These are phyloP conservation scores for Haplosporangium sp. DNA, from an alignment of 371 early-diverging fungal species.

Conservation along the genomic window DNA sequence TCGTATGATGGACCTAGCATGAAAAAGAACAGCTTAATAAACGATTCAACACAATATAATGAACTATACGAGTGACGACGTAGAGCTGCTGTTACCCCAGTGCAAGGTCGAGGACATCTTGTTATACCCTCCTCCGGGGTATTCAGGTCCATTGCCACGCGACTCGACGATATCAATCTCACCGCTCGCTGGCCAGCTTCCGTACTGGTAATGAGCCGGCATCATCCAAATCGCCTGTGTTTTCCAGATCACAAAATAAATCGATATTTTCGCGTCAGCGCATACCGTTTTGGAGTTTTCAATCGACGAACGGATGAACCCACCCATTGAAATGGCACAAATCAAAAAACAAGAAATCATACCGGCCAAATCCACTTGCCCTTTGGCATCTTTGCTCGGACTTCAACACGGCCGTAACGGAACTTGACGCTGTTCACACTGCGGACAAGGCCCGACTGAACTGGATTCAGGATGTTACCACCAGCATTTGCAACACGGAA, in stretches of 20 bases:
- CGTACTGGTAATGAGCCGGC: slow-evolving; percentile 74
- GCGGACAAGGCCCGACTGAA: slow-evolving; percentile 70
- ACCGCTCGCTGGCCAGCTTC: slow-evolving; percentile 79
- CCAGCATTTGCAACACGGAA: slow-evolving; percentile 62
- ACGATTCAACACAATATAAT: no score
- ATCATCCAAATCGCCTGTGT: slow-evolving; percentile 73
- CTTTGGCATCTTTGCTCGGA: slow-evolving; percentile 70
- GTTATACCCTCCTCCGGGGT: slow-evolving; percentile 60
- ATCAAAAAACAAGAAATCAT: background rate
- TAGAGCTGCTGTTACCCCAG: slow-evolving; percentile 57
- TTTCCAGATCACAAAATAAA: background rate
- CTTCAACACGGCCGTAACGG: slow-evolving; percentile 72
- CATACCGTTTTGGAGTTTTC: background rate
- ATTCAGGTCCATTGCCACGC: slow-evolving; percentile 65
- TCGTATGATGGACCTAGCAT: slow-evolving; percentile 57
- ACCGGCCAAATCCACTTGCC: slow-evolving; percentile 80
- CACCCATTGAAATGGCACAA: background rate
- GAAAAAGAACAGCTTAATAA: background rate
- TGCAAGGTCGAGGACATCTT: slow-evolving; percentile 67
- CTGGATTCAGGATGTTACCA: slow-evolving; percentile 72
- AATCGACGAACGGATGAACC: background rate
- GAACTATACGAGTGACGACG: no score
- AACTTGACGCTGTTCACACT: slow-evolving; percentile 62
- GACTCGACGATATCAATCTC: slow-evolving; percentile 67
- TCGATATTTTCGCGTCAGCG: background rate